phyloP scores from a whole-genome alignment of 129 eudicot species.

The Saussurea involucrata region DNA sequence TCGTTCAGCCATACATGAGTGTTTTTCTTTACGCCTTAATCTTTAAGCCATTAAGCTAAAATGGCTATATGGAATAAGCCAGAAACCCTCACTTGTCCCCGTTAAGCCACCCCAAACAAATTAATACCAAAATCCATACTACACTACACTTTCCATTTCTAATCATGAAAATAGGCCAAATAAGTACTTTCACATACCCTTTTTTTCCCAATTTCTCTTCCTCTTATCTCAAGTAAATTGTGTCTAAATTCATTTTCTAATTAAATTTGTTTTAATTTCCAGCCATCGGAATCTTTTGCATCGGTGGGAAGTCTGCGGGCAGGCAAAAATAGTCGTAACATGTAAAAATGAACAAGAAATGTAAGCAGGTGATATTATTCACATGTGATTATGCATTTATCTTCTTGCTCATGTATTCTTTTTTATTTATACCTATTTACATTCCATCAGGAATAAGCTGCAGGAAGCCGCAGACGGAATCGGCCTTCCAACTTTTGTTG shows the following conservation, averaged over 20 bases:
- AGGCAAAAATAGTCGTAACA: constrained; percentile 88
- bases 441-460: constrained; percentile 67
- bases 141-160: background rate
- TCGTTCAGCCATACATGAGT: too few relatives aligned
- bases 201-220: background rate
- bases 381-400: background rate
- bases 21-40: too few relatives aligned
- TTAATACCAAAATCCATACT: too few relatives aligned
- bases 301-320: constrained; percentile 90
- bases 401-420: background rate
- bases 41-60: too few relatives aligned
- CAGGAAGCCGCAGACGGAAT: constrained; percentile 72
- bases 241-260: background rate
- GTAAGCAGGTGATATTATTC: constrained; percentile 50
- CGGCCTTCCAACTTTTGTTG: constrained; percentile 91
- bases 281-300: constrained; percentile 70
- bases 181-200: too few relatives aligned
- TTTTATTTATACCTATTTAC: constrained; percentile 10
- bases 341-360: constrained; percentile 98
- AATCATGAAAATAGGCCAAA: background rate
- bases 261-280: constrained; percentile 13
- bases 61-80: too few relatives aligned
- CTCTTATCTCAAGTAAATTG: background rate
- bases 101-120: too few relatives aligned
- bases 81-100: too few relatives aligned